Conservation (phyloP, 345 rosid genomes). For the Combretum micranthum region DNA sequence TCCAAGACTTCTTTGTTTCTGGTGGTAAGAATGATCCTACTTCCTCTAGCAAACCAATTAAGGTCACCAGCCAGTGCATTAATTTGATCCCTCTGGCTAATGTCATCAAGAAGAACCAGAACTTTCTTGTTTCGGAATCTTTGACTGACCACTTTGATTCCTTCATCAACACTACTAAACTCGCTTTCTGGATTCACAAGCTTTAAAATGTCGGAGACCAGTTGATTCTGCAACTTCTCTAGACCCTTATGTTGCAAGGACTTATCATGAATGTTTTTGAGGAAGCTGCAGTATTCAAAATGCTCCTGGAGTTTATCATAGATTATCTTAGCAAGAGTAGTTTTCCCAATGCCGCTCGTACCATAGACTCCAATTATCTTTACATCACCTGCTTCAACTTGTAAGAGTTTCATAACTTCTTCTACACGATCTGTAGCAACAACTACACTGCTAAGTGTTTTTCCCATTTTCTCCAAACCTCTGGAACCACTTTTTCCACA, state of each 20-base stretch:
- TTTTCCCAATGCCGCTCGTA: constrained; percentile 8
- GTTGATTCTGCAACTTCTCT: background rate
- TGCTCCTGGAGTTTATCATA: background rate
- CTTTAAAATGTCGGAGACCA: background rate
- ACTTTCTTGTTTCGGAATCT: too few relatives aligned
- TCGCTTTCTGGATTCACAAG: background rate
- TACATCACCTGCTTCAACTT: constrained; percentile 2
- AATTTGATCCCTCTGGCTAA: too few relatives aligned
- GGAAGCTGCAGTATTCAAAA: constrained; percentile 1
- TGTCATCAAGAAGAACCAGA: too few relatives aligned
- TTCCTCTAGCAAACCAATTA: too few relatives aligned
- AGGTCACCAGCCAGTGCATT: too few relatives aligned
- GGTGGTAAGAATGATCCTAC: too few relatives aligned
- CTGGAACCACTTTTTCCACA: too few relatives aligned
- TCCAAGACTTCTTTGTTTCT: too few relatives aligned
- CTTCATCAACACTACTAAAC: background rate
- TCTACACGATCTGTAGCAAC: constrained; percentile 4
- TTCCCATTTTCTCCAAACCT: too few relatives aligned
- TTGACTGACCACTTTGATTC: background rate
- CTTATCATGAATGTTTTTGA: background rate
- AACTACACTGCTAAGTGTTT: background rate
- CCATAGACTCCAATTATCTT: constrained; percentile 8
- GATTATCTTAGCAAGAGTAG: constrained; percentile 9
- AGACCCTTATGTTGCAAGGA: background rate
- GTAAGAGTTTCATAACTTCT: constrained; percentile 5